Conservation (phyloP, 73 alveolate genomes). For the Paramecium octaurelia region DNA sequence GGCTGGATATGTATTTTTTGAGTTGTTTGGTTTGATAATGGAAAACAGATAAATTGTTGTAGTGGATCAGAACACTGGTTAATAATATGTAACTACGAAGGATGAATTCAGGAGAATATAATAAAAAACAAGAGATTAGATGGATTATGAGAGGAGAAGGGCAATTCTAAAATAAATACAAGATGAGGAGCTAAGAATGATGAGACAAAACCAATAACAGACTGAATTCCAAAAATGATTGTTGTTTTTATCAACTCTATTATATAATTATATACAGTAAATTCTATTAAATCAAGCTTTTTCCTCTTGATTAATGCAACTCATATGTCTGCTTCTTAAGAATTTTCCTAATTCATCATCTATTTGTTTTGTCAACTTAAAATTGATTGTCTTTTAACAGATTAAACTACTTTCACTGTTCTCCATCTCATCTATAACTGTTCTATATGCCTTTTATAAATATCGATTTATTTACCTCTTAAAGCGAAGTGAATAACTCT, state of each 20-base stretch:
- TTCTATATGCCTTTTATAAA: not conserved
- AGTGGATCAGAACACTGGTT: not conserved
- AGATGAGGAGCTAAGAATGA: not conserved
- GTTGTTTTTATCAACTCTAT: not conserved
- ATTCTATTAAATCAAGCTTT: not conserved
- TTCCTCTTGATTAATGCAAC: not conserved
- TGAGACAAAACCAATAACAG: not conserved
- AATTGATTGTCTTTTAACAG: not conserved
- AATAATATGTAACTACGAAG: not conserved
- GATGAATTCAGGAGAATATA: not conserved
- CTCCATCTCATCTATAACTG: not conserved
- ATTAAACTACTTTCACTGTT: not conserved
- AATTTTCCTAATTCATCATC: not conserved
- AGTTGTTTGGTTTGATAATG: not conserved
- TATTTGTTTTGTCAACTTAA: not conserved
- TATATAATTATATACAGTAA: not conserved
- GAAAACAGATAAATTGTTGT: not conserved
- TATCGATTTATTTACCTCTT: not conserved
- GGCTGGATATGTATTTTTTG: not conserved
- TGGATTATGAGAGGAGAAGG: not conserved
- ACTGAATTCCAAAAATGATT: not conserved
- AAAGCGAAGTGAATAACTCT: not conserved
- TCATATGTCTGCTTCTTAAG: not conserved
- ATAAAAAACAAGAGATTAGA: not conserved
- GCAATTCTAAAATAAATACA: not conserved